phyloP scores from a whole-genome alignment of 2,329 filamentous ascomycete species.

The Pseudogymnoascus sp. region DNA sequence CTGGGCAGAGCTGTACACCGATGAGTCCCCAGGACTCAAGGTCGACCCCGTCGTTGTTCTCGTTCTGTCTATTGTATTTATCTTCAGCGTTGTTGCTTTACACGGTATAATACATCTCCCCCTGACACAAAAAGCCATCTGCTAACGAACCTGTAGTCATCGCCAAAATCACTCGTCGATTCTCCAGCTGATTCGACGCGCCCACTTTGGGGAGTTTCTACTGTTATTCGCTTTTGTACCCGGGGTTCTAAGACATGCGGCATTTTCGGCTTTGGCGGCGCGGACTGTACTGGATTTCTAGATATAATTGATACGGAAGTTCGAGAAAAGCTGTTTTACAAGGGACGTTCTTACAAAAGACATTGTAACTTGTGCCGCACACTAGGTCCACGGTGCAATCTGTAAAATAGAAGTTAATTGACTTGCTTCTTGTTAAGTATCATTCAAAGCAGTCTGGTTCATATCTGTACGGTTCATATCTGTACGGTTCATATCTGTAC shows the following conservation, averaged over 20 bases:
- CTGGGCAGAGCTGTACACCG: slow-evolving; percentile 76
- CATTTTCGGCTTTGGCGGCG: slow-evolving; percentile 5
- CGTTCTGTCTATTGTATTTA: slow-evolving; percentile 93
- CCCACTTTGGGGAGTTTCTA: background rate
- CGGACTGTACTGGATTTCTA: slow-evolving; percentile 3
- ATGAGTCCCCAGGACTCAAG: slow-evolving; percentile 94
- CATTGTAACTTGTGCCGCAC: background rate
- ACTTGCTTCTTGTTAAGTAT: background rate
- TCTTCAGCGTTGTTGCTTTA: slow-evolving; percentile 95
- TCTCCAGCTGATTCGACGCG: slow-evolving; percentile 40
- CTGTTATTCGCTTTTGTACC: slow-evolving; percentile 5
- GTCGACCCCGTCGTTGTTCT: slow-evolving; percentile 97
- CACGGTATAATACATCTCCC: slow-evolving; percentile 62
- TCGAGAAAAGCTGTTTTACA: background rate
- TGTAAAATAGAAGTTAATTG: slow-evolving; percentile 6
- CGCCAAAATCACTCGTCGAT: slow-evolving; percentile 87
- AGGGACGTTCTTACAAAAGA: background rate
- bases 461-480: background rate
- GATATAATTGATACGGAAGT: slow-evolving; percentile 7
- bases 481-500: background rate
- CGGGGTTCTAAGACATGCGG: slow-evolving; percentile 4
- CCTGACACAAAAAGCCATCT: background rate
- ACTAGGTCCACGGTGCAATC: background rate
- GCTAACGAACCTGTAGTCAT: slow-evolving; percentile 55
- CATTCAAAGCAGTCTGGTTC: background rate